Conservation (phyloP, 768 basidiomycete genomes). For the Lactarius sp. region DNA sequence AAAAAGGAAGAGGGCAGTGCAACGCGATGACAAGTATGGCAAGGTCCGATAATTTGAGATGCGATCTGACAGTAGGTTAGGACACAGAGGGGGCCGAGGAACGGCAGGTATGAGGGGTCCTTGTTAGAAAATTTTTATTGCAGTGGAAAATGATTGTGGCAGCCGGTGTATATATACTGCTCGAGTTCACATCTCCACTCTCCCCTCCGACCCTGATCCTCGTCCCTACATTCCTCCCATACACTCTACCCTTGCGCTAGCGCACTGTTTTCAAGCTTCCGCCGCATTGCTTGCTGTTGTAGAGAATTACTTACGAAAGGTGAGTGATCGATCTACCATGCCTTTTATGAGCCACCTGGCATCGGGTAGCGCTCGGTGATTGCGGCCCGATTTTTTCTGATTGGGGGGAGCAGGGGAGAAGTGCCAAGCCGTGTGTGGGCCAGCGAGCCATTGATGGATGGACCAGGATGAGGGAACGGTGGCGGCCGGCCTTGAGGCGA, state of each 20-base stretch:
- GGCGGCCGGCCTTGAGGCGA: conserved; percentile 14
- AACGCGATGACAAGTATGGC: not conserved
- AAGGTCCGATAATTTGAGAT: conserved; percentile 16
- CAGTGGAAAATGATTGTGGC: conserved; percentile 3
- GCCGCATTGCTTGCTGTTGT: not conserved
- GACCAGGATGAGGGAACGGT: not conserved
- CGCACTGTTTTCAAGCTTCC: not conserved
- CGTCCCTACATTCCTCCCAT: not conserved
- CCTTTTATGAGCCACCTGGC: conserved; percentile 16
- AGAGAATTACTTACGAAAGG: not conserved
- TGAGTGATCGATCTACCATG: conserved; percentile 15
- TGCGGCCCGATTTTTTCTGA: conserved; percentile 21
- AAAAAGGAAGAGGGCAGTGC: not conserved
- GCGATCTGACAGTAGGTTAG: not conserved
- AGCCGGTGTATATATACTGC: conserved; percentile 6
- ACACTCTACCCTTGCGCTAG: not conserved
- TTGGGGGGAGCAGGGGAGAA: conserved; percentile 7
- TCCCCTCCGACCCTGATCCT: conserved; percentile 21
- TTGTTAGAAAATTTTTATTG: conserved; percentile 6
- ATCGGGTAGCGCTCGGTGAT: conserved; percentile 13
- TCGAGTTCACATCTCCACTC: not conserved
- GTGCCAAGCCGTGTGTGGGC: not conserved
- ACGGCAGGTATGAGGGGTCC: conserved; percentile 2
- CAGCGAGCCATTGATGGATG: not conserved
- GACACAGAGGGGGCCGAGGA: not conserved